Conservation (phyloP, 1,284 basidiomycete genomes). For the Cutaneotrichosporon cavernicola region DNA sequence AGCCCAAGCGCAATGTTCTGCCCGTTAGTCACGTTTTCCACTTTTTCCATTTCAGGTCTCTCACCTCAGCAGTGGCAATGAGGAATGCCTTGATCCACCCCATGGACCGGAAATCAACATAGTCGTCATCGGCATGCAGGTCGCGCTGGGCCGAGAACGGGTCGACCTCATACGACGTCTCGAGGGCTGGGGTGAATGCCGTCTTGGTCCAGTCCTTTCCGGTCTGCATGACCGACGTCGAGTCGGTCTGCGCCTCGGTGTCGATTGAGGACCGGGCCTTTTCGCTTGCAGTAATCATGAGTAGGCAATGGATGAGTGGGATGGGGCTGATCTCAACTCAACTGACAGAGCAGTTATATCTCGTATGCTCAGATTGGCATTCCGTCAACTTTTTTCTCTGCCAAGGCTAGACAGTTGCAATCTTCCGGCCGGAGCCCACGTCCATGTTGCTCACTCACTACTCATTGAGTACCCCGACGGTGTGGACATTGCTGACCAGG, state of each 20-base stretch:
- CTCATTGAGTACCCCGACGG: no score
- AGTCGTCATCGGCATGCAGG: slow-evolving; percentile 34
- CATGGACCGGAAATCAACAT: slow-evolving; percentile 46
- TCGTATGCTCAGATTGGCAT: background rate
- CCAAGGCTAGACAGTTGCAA: background rate
- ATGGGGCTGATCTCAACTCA: background rate
- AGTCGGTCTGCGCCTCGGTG: slow-evolving; percentile 12
- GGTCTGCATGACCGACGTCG: background rate
- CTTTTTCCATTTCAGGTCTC: no score
- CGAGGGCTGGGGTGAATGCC: slow-evolving; percentile 12
- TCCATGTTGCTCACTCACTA: no score
- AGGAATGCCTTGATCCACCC: slow-evolving; percentile 47
- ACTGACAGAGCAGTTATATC: background rate
- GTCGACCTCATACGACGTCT: slow-evolving; percentile 34
- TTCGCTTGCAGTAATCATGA: background rate
- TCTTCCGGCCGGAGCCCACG: background rate
- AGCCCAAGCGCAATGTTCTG: slow-evolving; percentile 46
- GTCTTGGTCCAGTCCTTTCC: slow-evolving; percentile 3
- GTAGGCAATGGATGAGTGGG: background rate
- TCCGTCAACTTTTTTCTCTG: background rate
- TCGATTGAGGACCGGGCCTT: slow-evolving; percentile 6
- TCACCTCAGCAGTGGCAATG: slow-evolving; percentile 43
- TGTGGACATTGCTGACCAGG: background rate
- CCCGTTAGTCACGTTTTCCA: no score
- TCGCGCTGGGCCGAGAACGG: slow-evolving; percentile 35